Percentiles rank a stretch among this genome's conserved stretches.
phyloP scores from a whole-genome alignment of 441 rosid species.

The Euphorbia celastroides region DNA sequence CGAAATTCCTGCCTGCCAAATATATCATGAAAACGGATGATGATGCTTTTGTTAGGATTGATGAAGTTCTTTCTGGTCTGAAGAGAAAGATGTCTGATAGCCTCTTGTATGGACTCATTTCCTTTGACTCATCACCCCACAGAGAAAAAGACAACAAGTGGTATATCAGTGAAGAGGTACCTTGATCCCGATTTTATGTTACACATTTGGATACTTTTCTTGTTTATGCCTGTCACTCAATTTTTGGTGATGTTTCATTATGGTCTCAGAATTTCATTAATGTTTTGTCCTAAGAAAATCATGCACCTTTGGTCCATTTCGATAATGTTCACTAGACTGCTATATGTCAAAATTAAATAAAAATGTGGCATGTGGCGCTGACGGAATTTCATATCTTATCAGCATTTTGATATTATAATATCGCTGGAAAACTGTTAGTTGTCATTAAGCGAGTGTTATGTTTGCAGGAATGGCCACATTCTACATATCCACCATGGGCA shows the following conservation, averaged over 20 bases:
- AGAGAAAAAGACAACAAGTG: slow-evolving; percentile 78
- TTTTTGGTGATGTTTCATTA: not conserved
- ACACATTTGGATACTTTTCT: slow-evolving; percentile 6
- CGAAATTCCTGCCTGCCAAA: slow-evolving; percentile 68
- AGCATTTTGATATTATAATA: not conserved
- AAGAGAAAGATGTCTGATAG: slow-evolving; percentile 47
- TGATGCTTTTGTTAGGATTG: slow-evolving; percentile 82
- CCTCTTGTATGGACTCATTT: slow-evolving; percentile 63
- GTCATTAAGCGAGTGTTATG: no score
- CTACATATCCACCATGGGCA: slow-evolving; percentile 87
- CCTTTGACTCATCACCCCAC: slow-evolving; percentile 69
- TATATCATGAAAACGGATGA: slow-evolving; percentile 92
- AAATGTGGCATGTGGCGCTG: not conserved
- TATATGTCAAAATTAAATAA: not conserved
- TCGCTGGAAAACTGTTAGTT: not conserved
- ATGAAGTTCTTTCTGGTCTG: slow-evolving; percentile 62
- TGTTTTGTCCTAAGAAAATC: not conserved
- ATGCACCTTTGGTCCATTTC: not conserved
- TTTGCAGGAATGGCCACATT: slow-evolving; percentile 76
- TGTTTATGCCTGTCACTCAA: no score
- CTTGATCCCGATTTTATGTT: slow-evolving; percentile 9
- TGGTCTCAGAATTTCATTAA: not conserved
- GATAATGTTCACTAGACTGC: not conserved
- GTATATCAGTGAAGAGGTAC: slow-evolving; percentile 71
- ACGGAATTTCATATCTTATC: not conserved